Evolutionary conservation across 805 yeast genomes (phyloP).

Genomic region (Zygoascus tannicola): DNA sequence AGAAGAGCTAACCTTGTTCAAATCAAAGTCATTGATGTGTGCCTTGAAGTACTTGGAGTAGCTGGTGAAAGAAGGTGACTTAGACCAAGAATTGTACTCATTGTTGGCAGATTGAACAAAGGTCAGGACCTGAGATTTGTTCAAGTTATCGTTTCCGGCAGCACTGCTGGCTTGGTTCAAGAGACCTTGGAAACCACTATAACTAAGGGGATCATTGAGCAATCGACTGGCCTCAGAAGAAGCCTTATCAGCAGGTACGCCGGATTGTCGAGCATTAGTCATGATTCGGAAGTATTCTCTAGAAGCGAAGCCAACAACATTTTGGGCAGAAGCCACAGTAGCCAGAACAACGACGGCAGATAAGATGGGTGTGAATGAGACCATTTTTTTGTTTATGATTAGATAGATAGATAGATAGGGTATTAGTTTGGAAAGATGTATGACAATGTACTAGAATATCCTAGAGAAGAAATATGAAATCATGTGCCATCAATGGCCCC

Average conservation of each 20-base stretch:
- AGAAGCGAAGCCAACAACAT: constrained; percentile 6
- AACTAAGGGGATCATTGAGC: constrained; percentile 11
- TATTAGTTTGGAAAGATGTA: no score
- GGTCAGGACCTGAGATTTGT: constrained; percentile 6
- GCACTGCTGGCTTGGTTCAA: constrained; percentile 8
- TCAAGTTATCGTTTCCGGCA: constrained; percentile 1
- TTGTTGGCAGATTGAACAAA: constrained; percentile 12
- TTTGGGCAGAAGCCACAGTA: constrained; percentile 8
- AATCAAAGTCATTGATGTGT: constrained; percentile 18
- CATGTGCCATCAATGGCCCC: no score
- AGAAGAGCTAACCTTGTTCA: constrained; percentile 18
- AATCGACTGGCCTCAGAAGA: constrained; percentile 17
- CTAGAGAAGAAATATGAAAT: no score
- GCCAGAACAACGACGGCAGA: neutral
- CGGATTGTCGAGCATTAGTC: constrained; percentile 7
- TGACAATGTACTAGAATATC: no score
- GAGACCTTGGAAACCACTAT: constrained; percentile 14
- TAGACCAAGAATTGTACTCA: constrained; percentile 13
- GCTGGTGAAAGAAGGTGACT: constrained; percentile 16
- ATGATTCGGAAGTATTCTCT: constrained; percentile 4
- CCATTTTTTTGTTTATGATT: neutral
- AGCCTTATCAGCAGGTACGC: constrained; percentile 13
- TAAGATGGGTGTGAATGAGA: neutral
- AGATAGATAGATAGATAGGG: no score
- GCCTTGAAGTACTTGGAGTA: constrained; percentile 16